Evolutionary conservation across 2,329 filamentous ascomycete species (phyloP), one percentile per base, ranked within the genome.

Genomic region (Exophiala calicioides): DNA sequence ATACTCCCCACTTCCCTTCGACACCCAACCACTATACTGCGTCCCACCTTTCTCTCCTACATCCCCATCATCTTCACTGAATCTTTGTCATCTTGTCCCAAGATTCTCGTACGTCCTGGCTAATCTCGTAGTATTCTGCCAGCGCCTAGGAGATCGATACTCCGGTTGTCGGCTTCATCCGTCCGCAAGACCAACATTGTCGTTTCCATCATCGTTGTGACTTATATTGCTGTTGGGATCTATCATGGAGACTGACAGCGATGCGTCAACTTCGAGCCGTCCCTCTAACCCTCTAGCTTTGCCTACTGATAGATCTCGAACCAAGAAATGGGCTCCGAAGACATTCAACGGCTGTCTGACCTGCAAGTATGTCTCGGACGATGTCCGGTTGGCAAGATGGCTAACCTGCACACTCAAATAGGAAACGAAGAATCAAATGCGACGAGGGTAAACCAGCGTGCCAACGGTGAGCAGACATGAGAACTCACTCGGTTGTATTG

Each of bases 331-430:
- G 52, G 52, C 52, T 1, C 52, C 47, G 13, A 54, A 54, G 30
- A 50, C 47, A 12, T 54, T 54, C 39, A 51, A 47, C 27, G 52
- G 52, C 15, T 54, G 52, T 40, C 34, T 47, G 31, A 54, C 52
- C 12, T 54, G 52, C 52, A 54, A 54, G 50, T 53, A 49, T 33
- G 50, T 33, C 12, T 26, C 18, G 16, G 9, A 16, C 35, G 26
- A 15, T 21, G 16, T 29, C 2, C 8, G 29, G 24, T 4, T 21
- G 16, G 4, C 38, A 20, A 19, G 4, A 32, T 3, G 3, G 13
- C 32, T 19, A 19, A 41, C 3, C 21, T 20, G 15, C 23, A 44
- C 21, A 21, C 24, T 20, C 12, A 4, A 8, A 16, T 27, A 53
- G 50, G 26, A 42, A 35, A 36, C 34, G 52, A 35, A 32, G 52